Conservation (phyloP, 2,329 filamentous ascomycete species). For the Alternaria conjuncta region DNA sequence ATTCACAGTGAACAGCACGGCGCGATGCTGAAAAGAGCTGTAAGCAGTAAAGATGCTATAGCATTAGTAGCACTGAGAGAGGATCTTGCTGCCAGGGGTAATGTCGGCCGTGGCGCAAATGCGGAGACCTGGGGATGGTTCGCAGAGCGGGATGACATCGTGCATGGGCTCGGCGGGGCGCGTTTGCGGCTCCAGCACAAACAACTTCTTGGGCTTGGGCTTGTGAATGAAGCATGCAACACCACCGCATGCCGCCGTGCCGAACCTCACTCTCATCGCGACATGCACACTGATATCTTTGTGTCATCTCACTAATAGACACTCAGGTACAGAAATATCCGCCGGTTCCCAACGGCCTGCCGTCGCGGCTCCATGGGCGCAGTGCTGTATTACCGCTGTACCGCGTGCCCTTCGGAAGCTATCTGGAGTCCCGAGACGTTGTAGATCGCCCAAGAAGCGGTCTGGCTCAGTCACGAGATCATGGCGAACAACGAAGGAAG, state of each 20-base stretch:
- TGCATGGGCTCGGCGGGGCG: not conserved
- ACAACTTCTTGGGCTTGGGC: not conserved
- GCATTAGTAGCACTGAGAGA: not conserved
- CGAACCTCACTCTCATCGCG: not conserved
- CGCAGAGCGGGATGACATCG: not conserved
- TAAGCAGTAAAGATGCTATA: not conserved
- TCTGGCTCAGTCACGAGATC: not conserved
- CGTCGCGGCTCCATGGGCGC: not conserved
- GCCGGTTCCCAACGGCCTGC: not conserved
- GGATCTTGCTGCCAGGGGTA: not conserved
- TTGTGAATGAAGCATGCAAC: not conserved
- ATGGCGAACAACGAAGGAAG: slow-evolving; percentile 6
- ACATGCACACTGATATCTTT: not conserved
- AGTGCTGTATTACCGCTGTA: not conserved
- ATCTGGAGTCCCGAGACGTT: not conserved
- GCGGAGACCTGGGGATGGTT: not conserved
- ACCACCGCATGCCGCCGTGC: not conserved
- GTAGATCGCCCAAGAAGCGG: not conserved
- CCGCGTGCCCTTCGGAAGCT: not conserved
- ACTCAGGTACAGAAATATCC: not conserved
- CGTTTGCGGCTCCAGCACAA: slow-evolving; percentile 3
- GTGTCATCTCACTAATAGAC: not conserved
- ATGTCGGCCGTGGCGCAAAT: not conserved
- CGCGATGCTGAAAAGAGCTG: not conserved
- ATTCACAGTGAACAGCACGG: not conserved